A percentile compares a stretch with the other conserved stretches of the same genome.
Conservation (phyloP, 108 stramenopile species). For the Aurantiochytrium sp. region DNA sequence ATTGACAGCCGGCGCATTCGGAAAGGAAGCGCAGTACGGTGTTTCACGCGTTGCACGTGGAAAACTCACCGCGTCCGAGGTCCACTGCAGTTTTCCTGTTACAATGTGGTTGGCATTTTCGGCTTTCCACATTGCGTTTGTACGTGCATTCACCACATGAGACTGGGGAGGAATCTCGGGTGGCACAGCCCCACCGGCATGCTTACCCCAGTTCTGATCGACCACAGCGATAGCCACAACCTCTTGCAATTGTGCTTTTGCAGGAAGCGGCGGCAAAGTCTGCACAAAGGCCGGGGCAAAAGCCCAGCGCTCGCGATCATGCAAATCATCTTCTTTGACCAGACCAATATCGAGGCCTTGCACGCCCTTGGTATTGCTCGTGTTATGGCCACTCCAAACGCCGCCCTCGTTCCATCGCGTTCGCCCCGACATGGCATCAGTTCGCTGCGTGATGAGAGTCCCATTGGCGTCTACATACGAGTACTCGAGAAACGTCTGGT, state of each 20-base stretch:
- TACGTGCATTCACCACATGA: slow-evolving; percentile 80
- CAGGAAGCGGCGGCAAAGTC: background rate
- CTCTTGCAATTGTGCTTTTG: background rate
- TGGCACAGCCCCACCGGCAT: background rate
- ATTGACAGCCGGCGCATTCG: background rate
- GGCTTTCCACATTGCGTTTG: slow-evolving; percentile 66
- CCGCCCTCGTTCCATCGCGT: background rate
- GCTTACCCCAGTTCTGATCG: slow-evolving; percentile 14
- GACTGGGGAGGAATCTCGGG: slow-evolving; percentile 52
- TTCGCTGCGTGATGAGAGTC: background rate
- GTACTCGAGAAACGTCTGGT: background rate
- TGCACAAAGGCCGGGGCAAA: slow-evolving; percentile 14
- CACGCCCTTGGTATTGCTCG: background rate
- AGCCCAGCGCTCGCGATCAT: slow-evolving; percentile 30
- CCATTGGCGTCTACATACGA: background rate
- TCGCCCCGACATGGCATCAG: background rate
- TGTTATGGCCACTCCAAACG: background rate
- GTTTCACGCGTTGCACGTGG: background rate
- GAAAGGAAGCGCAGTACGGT: background rate
- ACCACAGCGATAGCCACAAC: slow-evolving; percentile 23
- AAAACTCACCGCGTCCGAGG: slow-evolving; percentile 40
- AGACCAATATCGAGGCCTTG: background rate
- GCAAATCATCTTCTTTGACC: background rate
- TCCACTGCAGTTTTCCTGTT: slow-evolving; percentile 68
- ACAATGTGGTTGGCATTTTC: slow-evolving; percentile 53